phyloP scores from a whole-genome alignment of 306 rosid species.

The Hippophae tibetana region DNA sequence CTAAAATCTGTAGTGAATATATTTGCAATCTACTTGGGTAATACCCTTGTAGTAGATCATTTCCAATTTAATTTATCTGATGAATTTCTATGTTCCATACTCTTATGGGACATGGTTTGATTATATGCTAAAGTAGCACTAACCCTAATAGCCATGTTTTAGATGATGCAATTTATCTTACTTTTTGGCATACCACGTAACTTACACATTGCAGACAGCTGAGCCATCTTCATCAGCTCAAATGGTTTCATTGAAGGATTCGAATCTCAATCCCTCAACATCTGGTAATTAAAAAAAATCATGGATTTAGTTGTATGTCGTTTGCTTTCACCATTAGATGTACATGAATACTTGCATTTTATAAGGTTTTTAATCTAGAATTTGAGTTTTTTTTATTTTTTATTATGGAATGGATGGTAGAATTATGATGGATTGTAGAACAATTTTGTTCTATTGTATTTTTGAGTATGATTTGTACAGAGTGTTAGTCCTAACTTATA shows the following conservation, averaged over 20 bases:
- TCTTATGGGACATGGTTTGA: too few relatives aligned
- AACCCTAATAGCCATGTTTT: neutral
- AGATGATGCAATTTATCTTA: neutral
- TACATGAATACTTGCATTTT: neutral
- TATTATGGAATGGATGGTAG: neutral
- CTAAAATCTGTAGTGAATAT: too few relatives aligned
- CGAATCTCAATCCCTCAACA: constrained; percentile 32
- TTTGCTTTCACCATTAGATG: constrained; percentile 9
- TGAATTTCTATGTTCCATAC: too few relatives aligned
- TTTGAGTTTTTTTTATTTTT: constrained; percentile 1
- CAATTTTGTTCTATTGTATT: too few relatives aligned
- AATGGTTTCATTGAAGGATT: constrained; percentile 29
- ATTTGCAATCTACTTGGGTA: too few relatives aligned
- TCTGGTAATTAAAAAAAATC: constrained; percentile 28
- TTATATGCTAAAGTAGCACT: too few relatives aligned
- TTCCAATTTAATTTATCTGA: too few relatives aligned
- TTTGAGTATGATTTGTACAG: too few relatives aligned
- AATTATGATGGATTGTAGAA: too few relatives aligned
- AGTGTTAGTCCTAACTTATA: too few relatives aligned
- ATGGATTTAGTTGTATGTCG: constrained; percentile 14
- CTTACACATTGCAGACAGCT: constrained; percentile 32
- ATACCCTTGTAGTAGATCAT: too few relatives aligned
- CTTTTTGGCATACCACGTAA: constrained; percentile 11
- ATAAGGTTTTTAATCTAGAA: neutral
- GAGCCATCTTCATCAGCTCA: constrained; percentile 38